Base-by-base conservation (phyloP, 2,329 filamentous ascomycete species). In the Aureobasidium subglaciale region DNA sequence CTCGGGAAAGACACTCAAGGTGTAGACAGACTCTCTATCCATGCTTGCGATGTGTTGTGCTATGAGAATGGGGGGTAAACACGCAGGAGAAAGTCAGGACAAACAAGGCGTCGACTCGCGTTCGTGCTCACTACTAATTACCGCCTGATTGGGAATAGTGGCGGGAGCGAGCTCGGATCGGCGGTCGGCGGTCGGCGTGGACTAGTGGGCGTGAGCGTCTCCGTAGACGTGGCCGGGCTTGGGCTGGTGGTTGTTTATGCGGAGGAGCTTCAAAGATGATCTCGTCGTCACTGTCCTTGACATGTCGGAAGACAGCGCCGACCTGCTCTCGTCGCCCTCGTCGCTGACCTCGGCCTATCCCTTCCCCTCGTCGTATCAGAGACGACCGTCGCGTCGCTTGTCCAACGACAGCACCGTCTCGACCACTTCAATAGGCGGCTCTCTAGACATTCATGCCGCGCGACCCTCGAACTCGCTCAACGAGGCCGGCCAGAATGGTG, bases 21-120 rank as follows among this genome's bases (percentile, higher is more conserved):
- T 86, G 72, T 91, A 96, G 49, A 90, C 84, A 60, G 89, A 90
- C 75, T 89, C 87, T 66, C 86, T 82, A 79, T 99, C 92, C 89
- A 96, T 95, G 10, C 45, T 61, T 54, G 60, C 63, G 57, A 11
- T 30, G 7, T 53, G 32, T 16, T 49, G 37, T 37, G 30, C 18
- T 16, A 34, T 48, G 24, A 7, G 40, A 29, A 9, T 16, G 52
- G 41, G 15, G 38, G 52, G 29, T 27, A 45, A 41, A 30, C 24
- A 53, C 16, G 34, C 20, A 15, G 32, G 32, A 46, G 24, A 38
- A 55, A 35, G 53, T 41, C 40, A 22, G 5, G 22, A 8, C 20
- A 25, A 25, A 20, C 40, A n/a, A n/a, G 11, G 20, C 40, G n/a
- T 5, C 20, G 40, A n/a, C 13, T 27, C 40, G 40, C 40, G 40